Conservation (phyloP, 2,329 filamentous ascomycete species). For the Dendryphion nanum region DNA sequence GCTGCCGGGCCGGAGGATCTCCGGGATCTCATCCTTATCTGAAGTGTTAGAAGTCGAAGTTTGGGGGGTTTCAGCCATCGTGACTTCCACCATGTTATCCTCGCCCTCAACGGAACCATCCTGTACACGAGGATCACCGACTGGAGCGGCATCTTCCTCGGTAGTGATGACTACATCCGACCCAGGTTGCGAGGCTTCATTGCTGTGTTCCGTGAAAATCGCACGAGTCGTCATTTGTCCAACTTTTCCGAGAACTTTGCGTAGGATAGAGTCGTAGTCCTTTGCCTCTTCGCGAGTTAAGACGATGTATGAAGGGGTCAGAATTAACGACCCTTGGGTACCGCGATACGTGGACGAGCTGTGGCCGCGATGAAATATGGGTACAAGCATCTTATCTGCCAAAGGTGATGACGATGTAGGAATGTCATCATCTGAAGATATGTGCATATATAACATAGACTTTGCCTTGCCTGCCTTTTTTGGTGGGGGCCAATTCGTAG, state of each 20-base stretch:
- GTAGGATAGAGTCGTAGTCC: slow-evolving; percentile 69
- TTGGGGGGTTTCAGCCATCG: slow-evolving; percentile 67
- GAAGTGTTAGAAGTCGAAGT: slow-evolving; percentile 21
- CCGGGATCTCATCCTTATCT: slow-evolving; percentile 19
- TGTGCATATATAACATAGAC: slow-evolving; percentile 50
- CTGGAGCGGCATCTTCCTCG: slow-evolving; percentile 62
- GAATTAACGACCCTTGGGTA: slow-evolving; percentile 34
- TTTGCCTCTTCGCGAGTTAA: slow-evolving; percentile 70
- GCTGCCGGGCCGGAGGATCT: slow-evolving; percentile 52
- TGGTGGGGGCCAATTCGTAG: slow-evolving; percentile 71
- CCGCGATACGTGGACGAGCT: slow-evolving; percentile 31
- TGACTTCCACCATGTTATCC: slow-evolving; percentile 86
- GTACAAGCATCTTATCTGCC: slow-evolving; percentile 67
- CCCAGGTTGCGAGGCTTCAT: slow-evolving; percentile 53
- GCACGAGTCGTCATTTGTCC: slow-evolving; percentile 72
- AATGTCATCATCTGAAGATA: slow-evolving; percentile 47
- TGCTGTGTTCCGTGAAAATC: slow-evolving; percentile 57
- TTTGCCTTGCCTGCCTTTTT: slow-evolving; percentile 49
- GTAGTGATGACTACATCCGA: slow-evolving; percentile 69
- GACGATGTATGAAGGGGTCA: slow-evolving; percentile 67
- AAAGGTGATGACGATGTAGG: slow-evolving; percentile 59
- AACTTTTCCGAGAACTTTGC: slow-evolving; percentile 75
- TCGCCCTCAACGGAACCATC: slow-evolving; percentile 82
- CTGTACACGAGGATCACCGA: slow-evolving; percentile 68
- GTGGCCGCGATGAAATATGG: slow-evolving; percentile 63